Conservation (phyloP, 139 green algal genomes). For the Chlorella sp. region DNA sequence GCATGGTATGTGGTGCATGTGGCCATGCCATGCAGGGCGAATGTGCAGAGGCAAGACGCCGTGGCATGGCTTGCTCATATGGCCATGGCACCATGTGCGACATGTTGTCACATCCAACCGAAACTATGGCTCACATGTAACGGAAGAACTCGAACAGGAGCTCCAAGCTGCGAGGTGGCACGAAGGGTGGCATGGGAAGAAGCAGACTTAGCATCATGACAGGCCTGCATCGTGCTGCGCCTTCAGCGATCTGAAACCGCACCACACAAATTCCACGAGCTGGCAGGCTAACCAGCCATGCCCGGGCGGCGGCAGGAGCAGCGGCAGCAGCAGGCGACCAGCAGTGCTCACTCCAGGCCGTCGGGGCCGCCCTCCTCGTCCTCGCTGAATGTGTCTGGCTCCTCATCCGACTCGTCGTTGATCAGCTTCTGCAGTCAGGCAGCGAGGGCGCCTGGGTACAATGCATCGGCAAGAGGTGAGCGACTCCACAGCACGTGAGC, state of each 20-base stretch:
- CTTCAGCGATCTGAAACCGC: conserved; percentile 21
- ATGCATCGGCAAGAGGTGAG: not conserved
- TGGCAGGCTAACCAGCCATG: too few species aligned
- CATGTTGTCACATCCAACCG: too few species aligned
- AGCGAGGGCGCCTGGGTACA: not conserved
- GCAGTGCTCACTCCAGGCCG: not conserved
- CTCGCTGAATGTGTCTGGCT: conserved; percentile 8
- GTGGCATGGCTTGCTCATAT: too few species aligned
- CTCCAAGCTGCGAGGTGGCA: not conserved
- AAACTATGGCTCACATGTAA: conserved; percentile 21
- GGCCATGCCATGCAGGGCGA: not conserved
- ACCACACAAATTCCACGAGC: too few species aligned
- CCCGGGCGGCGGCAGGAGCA: not conserved
- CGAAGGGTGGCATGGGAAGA: too few species aligned
- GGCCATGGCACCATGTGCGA: too few species aligned
- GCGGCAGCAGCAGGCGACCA: too few species aligned
- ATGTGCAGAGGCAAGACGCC: too few species aligned
- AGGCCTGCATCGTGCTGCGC: not conserved
- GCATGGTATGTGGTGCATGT: not conserved
- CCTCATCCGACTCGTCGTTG: conserved; percentile 11
- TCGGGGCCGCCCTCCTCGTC: conserved; percentile 1
- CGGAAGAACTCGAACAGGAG: conserved; percentile 29
- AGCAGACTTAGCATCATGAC: too few species aligned
- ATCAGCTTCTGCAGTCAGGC: conserved; percentile 5
- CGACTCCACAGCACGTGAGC: not conserved